Percentiles rank a stretch among this genome's conserved stretches.
These are phyloP conservation scores for Xylaria bambusicola DNA, from an alignment of 495 filamentous ascomycete species.

Conservation along the genomic window DNA sequence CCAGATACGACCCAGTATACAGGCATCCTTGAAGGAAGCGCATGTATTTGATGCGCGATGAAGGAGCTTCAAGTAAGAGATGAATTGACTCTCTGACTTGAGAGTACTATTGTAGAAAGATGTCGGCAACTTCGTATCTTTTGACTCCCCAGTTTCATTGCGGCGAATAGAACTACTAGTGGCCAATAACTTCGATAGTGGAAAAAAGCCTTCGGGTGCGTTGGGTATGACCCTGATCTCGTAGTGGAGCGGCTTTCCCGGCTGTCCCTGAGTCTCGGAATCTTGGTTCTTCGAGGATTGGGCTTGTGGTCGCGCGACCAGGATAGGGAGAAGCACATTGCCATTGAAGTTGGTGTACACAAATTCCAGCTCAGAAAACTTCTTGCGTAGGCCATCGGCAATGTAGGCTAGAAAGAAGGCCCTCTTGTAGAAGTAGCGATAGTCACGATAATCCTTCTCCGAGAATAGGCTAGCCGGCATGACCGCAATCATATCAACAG, in stretches of 20 bases:
- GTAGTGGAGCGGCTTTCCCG: slow-evolving; percentile 44
- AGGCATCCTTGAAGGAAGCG: slow-evolving; percentile 75
- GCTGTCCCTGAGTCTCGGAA: slow-evolving; percentile 1
- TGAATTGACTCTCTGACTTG: slow-evolving; percentile 71
- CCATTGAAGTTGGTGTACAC: slow-evolving; percentile 71
- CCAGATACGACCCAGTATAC: slow-evolving; percentile 84
- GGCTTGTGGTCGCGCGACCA: slow-evolving; percentile 48
- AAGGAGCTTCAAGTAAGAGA: slow-evolving; percentile 71
- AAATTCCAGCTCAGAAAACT: slow-evolving; percentile 55
- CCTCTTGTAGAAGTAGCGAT: slow-evolving; percentile 92
- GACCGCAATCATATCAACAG: slow-evolving; percentile 79
- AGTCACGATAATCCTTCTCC: slow-evolving; percentile 91
- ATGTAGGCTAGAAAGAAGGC: slow-evolving; percentile 88
- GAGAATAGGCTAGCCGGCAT: slow-evolving; percentile 83
- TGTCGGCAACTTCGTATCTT: slow-evolving; percentile 55
- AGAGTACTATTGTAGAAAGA: slow-evolving; percentile 89
- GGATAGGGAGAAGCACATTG: slow-evolving; percentile 73
- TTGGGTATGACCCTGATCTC: slow-evolving; percentile 79
- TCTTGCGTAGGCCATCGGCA: slow-evolving; percentile 64
- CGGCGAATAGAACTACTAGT: slow-evolving; percentile 69
- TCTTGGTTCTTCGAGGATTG: slow-evolving; percentile 11
- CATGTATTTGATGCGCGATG: slow-evolving; percentile 66
- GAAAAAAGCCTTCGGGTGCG: slow-evolving; percentile 65
- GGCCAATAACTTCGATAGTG: slow-evolving; percentile 65
- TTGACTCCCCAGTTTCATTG: slow-evolving; percentile 33